Percentiles rank a stretch among this genome's conserved stretches.
Conservation (phyloP, 2,329 filamentous ascomycete species). For the Colletotrichum eremochloae region DNA sequence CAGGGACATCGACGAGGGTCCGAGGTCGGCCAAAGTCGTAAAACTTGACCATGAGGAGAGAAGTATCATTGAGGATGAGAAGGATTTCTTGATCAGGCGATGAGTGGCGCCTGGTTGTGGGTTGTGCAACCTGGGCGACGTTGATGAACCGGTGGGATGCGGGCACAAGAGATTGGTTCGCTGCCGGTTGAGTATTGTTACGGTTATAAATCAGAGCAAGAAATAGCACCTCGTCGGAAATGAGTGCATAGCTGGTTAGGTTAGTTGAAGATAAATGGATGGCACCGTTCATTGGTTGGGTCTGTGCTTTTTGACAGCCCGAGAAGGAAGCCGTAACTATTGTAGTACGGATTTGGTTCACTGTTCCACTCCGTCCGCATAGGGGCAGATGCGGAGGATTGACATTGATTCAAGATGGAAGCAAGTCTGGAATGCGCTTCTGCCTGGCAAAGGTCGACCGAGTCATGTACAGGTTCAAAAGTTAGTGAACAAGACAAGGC, state of each 20-base stretch:
- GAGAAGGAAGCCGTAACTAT: not conserved
- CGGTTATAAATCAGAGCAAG: not conserved
- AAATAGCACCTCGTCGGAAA: not conserved
- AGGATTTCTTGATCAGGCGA: constrained; percentile 70
- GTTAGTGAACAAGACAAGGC: not conserved
- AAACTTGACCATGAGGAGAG: constrained; percentile 79
- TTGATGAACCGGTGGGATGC: too few species aligned
- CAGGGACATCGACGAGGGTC: constrained; percentile 81
- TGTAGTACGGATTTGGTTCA: not conserved
- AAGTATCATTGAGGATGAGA: constrained; percentile 75
- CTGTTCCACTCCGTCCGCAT: not conserved
- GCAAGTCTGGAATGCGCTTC: not conserved
- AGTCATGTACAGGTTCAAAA: not conserved
- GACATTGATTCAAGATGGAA: not conserved
- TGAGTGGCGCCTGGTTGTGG: not conserved
- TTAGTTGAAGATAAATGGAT: not conserved
- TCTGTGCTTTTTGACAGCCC: not conserved
- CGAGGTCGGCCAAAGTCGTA: constrained; percentile 78
- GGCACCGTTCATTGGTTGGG: not conserved
- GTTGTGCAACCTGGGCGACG: too few species aligned
- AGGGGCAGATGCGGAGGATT: not conserved
- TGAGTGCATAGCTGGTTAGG: too few species aligned
- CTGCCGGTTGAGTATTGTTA: too few species aligned
- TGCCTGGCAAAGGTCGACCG: constrained; percentile 19
- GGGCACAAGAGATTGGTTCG: not conserved